These are phyloP conservation scores for Rosa chinensis DNA, from an alignment of 306 rosid genomes.

Conservation along the genomic window DNA sequence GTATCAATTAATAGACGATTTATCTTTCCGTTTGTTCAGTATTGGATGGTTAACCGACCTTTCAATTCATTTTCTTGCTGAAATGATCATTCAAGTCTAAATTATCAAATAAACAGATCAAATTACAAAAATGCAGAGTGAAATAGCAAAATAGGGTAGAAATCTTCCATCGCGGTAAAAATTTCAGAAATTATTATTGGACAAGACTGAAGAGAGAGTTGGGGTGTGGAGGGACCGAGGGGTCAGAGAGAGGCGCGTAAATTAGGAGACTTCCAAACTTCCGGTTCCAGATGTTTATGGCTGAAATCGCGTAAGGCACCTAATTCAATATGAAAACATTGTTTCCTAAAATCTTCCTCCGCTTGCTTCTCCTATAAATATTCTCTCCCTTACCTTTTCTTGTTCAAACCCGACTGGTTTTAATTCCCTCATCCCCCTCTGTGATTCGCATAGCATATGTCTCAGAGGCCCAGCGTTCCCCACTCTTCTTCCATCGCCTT, in stretches of 20 bases:
- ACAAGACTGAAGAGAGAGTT: not conserved
- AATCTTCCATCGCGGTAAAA: not conserved
- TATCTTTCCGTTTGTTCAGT: no score
- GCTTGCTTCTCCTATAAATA: conserved; percentile 15
- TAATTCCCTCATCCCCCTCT: not conserved
- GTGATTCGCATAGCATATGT: conserved; percentile 48
- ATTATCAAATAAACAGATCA: no score
- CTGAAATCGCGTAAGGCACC: not conserved
- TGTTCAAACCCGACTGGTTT: not conserved
- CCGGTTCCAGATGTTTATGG: not conserved
- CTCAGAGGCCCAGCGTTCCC: conserved; percentile 66
- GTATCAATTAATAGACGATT: not conserved
- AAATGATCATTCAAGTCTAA: no score
- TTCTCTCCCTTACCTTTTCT: not conserved
- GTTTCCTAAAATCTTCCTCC: not conserved
- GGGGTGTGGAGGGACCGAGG: not conserved
- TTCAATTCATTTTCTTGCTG: no score
- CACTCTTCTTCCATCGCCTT: conserved; percentile 69
- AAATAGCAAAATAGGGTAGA: not conserved
- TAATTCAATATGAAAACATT: not conserved
- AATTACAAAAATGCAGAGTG: not conserved
- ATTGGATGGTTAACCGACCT: no score
- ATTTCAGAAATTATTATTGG: not conserved
- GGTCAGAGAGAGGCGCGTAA: not conserved
- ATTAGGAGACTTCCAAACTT: not conserved